These are phyloP conservation scores for Volvariella volvacea DNA, from an alignment of 1,284 basidiomycete species.

Conservation along the genomic window DNA sequence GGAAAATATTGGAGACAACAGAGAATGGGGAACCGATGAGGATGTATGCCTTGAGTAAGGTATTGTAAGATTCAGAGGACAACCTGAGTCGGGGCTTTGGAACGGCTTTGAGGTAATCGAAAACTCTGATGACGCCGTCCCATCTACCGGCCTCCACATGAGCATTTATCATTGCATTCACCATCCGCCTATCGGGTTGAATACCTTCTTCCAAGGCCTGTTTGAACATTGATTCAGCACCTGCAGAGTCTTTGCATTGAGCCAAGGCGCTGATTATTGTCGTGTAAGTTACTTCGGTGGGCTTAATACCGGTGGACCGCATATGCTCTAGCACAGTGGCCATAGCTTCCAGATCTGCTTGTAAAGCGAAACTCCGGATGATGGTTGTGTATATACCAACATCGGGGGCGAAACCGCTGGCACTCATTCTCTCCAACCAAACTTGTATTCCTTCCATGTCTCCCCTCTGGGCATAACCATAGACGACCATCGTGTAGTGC, in stretches of 20 bases:
- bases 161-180: constrained; percentile 76
- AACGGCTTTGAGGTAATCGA: constrained; percentile 56
- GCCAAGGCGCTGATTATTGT: constrained; percentile 68
- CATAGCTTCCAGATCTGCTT: constrained; percentile 53
- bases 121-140: constrained; percentile 65
- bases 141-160: constrained; percentile 82
- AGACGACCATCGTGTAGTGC: constrained; percentile 55
- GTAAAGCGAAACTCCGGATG: constrained; percentile 52
- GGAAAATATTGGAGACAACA: constrained; percentile 62
- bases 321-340: constrained; percentile 58
- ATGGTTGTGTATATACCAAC: constrained; percentile 54
- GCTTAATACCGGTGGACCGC: constrained; percentile 40
- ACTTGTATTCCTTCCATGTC: constrained; percentile 45
- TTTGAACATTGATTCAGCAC: constrained; percentile 65
- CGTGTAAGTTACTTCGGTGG: constrained; percentile 57
- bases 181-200: constrained; percentile 56
- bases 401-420: constrained; percentile 45
- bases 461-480: constrained; percentile 44
- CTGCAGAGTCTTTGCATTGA: constrained; percentile 55
- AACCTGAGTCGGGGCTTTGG: constrained; percentile 27
- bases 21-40: constrained; percentile 73
- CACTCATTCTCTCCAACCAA: constrained; percentile 52
- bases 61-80: constrained; percentile 64
- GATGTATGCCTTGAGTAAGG: constrained; percentile 83
- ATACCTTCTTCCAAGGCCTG: constrained; percentile 58